Percentiles rank a stretch among this genome's conserved stretches.
Conservation (phyloP, 2,329 filamentous ascomycete genomes). For the Spiromastix sp. region DNA sequence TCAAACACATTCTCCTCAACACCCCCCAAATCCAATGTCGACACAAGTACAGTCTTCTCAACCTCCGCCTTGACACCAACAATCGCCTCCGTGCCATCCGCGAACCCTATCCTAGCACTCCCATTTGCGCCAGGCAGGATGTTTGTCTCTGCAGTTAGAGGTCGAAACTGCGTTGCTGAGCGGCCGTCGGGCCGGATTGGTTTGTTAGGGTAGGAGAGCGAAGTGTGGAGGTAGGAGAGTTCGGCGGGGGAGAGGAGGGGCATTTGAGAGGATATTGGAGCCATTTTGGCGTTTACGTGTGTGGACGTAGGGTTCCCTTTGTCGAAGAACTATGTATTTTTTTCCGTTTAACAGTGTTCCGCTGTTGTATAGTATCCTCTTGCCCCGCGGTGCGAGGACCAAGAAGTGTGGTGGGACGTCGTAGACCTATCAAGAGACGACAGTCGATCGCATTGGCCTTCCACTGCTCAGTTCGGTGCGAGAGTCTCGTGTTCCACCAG, state of each 20-base stretch:
- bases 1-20: slow-evolving; percentile 26
- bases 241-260: slow-evolving; percentile 83
- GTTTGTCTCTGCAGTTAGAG: slow-evolving; percentile 78
- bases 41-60: slow-evolving; percentile 51
- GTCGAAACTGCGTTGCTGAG: slow-evolving; percentile 74
- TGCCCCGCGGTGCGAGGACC: no score
- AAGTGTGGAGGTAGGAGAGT: slow-evolving; percentile 86
- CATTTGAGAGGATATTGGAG: slow-evolving; percentile 37
- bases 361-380: no score
- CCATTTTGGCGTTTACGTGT: slow-evolving; percentile 53
- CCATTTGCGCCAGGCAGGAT: slow-evolving; percentile 85
- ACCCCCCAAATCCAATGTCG: slow-evolving; percentile 28
- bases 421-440: no score
- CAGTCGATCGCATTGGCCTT: no score
- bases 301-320: slow-evolving; percentile 10
- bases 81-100: slow-evolving; percentile 90
- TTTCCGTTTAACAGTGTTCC: no score
- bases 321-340: no score
- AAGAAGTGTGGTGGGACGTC: no score
- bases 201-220: slow-evolving; percentile 58
- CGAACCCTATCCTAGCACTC: slow-evolving; percentile 84
- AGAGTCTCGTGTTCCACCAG: no score
- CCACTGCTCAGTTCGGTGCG: no score
- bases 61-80: slow-evolving; percentile 95
- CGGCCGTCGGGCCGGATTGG: slow-evolving; percentile 87